These are phyloP conservation scores for Ogataea polymorpha DNA, from an alignment of 805 yeast species.

Conservation along the genomic window DNA sequence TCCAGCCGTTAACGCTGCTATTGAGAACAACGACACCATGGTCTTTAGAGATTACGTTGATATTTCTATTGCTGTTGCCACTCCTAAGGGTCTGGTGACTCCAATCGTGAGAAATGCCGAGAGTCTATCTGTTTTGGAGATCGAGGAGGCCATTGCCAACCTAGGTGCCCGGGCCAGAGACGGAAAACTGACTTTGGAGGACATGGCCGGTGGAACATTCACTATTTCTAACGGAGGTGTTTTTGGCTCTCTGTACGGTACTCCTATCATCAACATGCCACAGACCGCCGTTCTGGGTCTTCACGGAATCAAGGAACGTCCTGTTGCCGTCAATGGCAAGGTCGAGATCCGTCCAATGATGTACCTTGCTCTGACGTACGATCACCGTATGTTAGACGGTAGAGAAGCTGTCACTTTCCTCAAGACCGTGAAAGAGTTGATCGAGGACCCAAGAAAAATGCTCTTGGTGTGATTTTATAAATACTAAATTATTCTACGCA, in stretches of 20 bases:
- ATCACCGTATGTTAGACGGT: constrained; percentile 96
- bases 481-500: constrained; percentile 1
- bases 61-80: constrained; percentile 95
- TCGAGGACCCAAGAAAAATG: constrained; percentile 99
- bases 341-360: constrained; percentile 98
- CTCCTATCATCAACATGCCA: constrained; percentile 97
- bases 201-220: constrained; percentile 99
- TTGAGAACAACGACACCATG: constrained; percentile 87
- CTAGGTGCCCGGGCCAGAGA: constrained; percentile 95
- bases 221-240: constrained; percentile 99
- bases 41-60: constrained; percentile 96
- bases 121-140: constrained; percentile 79
- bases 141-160: constrained; percentile 79
- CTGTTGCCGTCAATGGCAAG: constrained; percentile 94
- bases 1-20: constrained; percentile 94
- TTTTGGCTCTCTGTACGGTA: constrained; percentile 95
- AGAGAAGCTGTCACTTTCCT: constrained; percentile 98
- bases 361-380: constrained; percentile 98
- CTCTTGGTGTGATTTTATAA: constrained; percentile 42
- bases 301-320: constrained; percentile 97
- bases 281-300: constrained; percentile 97
- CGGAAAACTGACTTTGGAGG: constrained; percentile 93
- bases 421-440: constrained; percentile 92
- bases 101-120: constrained; percentile 98
- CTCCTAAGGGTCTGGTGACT: constrained; percentile 98